Percentiles rank a stretch among this genome's conserved stretches.
Evolutionary conservation across 169 alveolate genomes (phyloP).

Genomic region (Plasmodium blacklocki): DNA sequence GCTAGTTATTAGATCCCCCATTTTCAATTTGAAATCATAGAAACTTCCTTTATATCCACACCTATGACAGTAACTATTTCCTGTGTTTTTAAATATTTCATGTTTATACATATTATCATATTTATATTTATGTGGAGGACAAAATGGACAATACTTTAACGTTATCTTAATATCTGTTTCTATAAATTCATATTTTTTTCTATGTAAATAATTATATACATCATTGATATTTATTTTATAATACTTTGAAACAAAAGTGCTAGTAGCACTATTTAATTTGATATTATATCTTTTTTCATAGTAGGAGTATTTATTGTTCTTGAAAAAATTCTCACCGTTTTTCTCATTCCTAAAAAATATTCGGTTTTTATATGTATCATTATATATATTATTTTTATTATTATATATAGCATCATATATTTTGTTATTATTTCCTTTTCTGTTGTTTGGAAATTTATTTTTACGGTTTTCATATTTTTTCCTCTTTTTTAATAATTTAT

Average conservation of each 20-base stretch:
- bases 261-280: slow-evolving; percentile 29
- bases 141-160: slow-evolving; percentile 86
- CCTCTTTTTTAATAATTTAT: slow-evolving; percentile 25
- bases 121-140: slow-evolving; percentile 90
- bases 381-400: neutral
- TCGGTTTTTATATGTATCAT: no score
- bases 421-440: no score
- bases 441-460: no score
- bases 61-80: slow-evolving; percentile 89
- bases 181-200: slow-evolving; percentile 84
- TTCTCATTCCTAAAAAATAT: no score
- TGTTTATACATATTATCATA: slow-evolving; percentile 87
- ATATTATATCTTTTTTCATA: neutral
- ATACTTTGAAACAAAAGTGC: slow-evolving; percentile 86
- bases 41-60: slow-evolving; percentile 90
- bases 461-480: slow-evolving; percentile 16
- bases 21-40: slow-evolving; percentile 89
- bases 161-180: slow-evolving; percentile 86
- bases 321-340: no score
- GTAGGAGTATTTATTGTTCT: no score
- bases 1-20: slow-evolving; percentile 84
- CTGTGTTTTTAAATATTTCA: slow-evolving; percentile 88
- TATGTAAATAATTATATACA: slow-evolving; percentile 84
- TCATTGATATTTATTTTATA: slow-evolving; percentile 83
- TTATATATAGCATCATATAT: neutral